A percentile compares a stretch with the other conserved stretches of the same genome.
phyloP scores from a whole-genome alignment of 2,329 filamentous ascomycete genomes.

The Penicillium concentricum region DNA sequence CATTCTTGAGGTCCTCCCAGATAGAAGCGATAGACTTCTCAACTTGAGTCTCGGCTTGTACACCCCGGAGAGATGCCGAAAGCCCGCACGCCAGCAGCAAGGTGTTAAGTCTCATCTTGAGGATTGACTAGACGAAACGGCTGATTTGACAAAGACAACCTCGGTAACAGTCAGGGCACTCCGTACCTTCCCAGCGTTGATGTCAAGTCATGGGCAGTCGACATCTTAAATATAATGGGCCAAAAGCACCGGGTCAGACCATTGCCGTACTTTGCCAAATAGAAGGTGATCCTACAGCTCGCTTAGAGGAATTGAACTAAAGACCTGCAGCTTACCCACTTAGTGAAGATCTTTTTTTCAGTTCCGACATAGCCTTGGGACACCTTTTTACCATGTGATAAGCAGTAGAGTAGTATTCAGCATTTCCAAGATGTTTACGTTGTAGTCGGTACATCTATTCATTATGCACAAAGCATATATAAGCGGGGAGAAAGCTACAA shows the following conservation, averaged over 20 bases:
- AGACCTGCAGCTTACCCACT: not conserved
- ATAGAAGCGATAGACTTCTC: constrained; percentile 23
- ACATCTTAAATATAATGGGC: not conserved
- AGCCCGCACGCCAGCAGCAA: constrained; percentile 10
- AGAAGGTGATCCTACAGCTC: constrained; percentile 1
- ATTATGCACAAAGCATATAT: not conserved
- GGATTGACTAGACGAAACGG: not conserved
- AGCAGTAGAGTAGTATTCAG: not conserved
- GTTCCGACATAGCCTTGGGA: not conserved
- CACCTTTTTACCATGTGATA: not conserved
- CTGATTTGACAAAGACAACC: not conserved
- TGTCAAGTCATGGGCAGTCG: not conserved
- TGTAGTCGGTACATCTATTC: not conserved
- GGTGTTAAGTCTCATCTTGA: constrained; percentile 14
- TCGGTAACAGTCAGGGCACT: not conserved
- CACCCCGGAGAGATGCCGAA: constrained; percentile 8
- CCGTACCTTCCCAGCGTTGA: not conserved
- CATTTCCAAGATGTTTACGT: not conserved
- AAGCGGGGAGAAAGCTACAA: not conserved
- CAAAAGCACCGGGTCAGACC: not conserved
- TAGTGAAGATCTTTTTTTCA: constrained; percentile 1
- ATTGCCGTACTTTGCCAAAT: not conserved
- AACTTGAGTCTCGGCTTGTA: constrained; percentile 8
- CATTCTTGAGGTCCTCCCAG: constrained; percentile 32
- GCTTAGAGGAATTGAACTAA: constrained; percentile 2